A percentile compares a stretch with the other conserved stretches of the same genome.
Evolutionary conservation across 2,329 filamentous ascomycete genomes (phyloP).

Genomic region (Pestalotiopsis sp.): DNA sequence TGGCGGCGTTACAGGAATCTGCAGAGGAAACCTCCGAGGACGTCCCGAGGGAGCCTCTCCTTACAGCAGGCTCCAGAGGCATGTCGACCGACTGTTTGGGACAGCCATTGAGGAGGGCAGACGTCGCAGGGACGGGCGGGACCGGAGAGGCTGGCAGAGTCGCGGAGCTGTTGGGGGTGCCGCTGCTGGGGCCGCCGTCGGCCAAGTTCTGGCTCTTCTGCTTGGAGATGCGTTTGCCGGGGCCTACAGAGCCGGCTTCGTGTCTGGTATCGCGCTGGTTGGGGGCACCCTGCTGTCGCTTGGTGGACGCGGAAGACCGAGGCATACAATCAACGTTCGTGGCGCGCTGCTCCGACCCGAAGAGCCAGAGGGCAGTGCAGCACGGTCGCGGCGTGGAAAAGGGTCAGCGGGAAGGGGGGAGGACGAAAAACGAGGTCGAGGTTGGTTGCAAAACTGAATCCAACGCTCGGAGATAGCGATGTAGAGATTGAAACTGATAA

Average conservation of each 20-base stretch:
- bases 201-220: slow-evolving; percentile 50
- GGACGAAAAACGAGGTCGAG: neutral
- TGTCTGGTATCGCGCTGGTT: slow-evolving; percentile 75
- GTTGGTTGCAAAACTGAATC: neutral
- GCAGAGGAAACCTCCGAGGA: slow-evolving; percentile 59
- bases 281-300: slow-evolving; percentile 61
- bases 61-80: slow-evolving; percentile 37
- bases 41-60: slow-evolving; percentile 52
- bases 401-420: neutral
- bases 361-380: slow-evolving; percentile 38
- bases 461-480: neutral
- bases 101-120: slow-evolving; percentile 38
- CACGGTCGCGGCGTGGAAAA: neutral
- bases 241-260: slow-evolving; percentile 85
- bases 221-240: slow-evolving; percentile 63
- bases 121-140: slow-evolving; percentile 35
- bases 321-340: slow-evolving; percentile 53
- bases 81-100: slow-evolving; percentile 39
- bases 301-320: slow-evolving; percentile 60
- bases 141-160: slow-evolving; percentile 27
- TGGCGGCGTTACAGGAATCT: slow-evolving; percentile 45
- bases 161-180: slow-evolving; percentile 15
- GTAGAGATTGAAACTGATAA: too few relatives aligned
- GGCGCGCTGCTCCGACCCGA: slow-evolving; percentile 43
- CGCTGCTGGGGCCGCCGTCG: slow-evolving; percentile 33